Evolutionary conservation across 805 yeast species (phyloP).

Genomic region (Pachysolen tannophilus): DNA sequence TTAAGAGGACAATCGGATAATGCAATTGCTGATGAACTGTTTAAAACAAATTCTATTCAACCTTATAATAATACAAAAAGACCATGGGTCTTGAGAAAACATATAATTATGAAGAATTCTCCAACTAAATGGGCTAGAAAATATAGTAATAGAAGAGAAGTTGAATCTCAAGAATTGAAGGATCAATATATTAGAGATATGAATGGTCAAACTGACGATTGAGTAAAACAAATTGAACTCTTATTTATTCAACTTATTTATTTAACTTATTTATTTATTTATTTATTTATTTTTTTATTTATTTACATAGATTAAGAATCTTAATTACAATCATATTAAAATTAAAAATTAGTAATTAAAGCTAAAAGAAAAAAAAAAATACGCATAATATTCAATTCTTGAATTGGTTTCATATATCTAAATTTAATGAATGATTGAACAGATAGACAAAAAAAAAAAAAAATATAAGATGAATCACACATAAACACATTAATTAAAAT

Average conservation of each 20-base stretch:
- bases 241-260: constrained; percentile 1
- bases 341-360: too few species aligned
- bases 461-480: too few species aligned
- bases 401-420: too few species aligned
- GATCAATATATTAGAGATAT: constrained; percentile 27
- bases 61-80: constrained; percentile 23
- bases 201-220: constrained; percentile 17
- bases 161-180: constrained; percentile 24
- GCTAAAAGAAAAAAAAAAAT: too few species aligned
- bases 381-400: too few species aligned
- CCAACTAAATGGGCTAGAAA: constrained; percentile 29
- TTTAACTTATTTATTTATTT: constrained; percentile 5
- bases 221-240: background rate
- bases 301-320: too few species aligned
- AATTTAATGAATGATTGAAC: too few species aligned
- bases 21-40: constrained; percentile 67
- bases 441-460: too few species aligned
- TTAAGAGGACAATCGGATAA: constrained; percentile 60
- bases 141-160: constrained; percentile 23
- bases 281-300: constrained; percentile 10
- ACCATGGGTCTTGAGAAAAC: constrained; percentile 31
- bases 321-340: too few species aligned
- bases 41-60: constrained; percentile 57
- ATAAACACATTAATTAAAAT: too few species aligned
- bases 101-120: constrained; percentile 29